Evolutionary conservation across 2,329 filamentous ascomycete genomes (phyloP).

Genomic region (Intubia oerlemansii): DNA sequence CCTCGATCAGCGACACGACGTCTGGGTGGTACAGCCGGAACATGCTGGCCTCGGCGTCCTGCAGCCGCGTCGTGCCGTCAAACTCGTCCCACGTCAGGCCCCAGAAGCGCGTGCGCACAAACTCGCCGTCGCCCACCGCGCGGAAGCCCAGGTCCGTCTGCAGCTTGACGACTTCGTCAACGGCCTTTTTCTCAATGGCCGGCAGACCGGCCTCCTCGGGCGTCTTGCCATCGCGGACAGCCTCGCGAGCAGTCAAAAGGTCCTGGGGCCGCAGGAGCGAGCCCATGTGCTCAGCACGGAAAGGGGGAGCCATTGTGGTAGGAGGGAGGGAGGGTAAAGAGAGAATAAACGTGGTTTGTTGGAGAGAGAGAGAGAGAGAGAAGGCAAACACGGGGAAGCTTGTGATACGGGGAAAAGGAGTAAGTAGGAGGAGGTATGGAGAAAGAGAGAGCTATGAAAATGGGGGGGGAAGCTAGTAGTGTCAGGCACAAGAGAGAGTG

Average conservation of each 20-base stretch:
- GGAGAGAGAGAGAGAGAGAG: neutral
- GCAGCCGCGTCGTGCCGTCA: conserved; percentile 23
- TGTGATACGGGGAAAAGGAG: no score
- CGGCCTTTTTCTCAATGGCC: conserved; percentile 32
- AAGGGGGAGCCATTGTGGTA: conserved; percentile 19
- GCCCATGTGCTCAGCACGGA: conserved; percentile 57
- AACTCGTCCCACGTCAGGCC: conserved; percentile 17
- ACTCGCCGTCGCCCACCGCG: conserved; percentile 40
- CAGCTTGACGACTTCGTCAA: conserved; percentile 34
- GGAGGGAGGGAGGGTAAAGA: no score
- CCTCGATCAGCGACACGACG: conserved; percentile 30
- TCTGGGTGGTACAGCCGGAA: conserved; percentile 34
- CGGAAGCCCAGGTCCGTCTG: conserved; percentile 36
- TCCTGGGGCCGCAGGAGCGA: conserved; percentile 47
- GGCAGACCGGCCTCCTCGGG: conserved; percentile 22
- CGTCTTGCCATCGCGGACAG: conserved; percentile 31
- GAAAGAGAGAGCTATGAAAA: no score
- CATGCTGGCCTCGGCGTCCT: conserved; percentile 21
- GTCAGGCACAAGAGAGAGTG: no score
- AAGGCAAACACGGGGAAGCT: no score
- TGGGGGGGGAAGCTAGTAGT: no score
- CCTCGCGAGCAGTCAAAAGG: conserved; percentile 29
- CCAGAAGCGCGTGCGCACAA: conserved; percentile 17
- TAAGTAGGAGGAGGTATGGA: no score
- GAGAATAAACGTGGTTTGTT: neutral